These are phyloP conservation scores for Lachancea nothofagi DNA, from an alignment of 805 yeast species.

Conservation along the genomic window DNA sequence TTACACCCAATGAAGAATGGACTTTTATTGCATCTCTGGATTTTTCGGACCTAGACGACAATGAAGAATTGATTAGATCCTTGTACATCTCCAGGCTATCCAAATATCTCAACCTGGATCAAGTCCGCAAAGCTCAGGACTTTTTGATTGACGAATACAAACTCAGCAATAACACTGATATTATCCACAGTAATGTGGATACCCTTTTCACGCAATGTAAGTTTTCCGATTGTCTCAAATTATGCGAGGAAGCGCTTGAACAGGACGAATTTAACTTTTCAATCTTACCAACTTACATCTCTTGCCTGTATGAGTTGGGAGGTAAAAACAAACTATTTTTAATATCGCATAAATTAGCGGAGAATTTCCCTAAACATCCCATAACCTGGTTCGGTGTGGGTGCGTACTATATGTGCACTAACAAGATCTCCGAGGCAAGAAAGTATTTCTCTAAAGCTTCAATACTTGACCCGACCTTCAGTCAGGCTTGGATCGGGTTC, in stretches of 20 bases:
- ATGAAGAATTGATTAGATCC: constrained; percentile 71
- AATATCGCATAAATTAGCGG: constrained; percentile 80
- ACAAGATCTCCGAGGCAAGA: constrained; percentile 75
- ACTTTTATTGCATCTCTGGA: constrained; percentile 62
- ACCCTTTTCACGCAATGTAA: constrained; percentile 67
- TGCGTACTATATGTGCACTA: constrained; percentile 73
- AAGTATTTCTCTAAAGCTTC: constrained; percentile 86
- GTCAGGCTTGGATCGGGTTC: constrained; percentile 96
- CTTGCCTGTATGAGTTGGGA: constrained; percentile 80
- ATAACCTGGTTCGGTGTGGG: constrained; percentile 93
- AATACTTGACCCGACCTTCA: constrained; percentile 78
- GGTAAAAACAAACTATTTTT: constrained; percentile 75
- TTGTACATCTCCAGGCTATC: constrained; percentile 72
- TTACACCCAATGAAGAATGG: constrained; percentile 87
- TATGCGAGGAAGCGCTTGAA: constrained; percentile 56
- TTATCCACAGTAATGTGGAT: constrained; percentile 65
- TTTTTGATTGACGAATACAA: constrained; percentile 67
- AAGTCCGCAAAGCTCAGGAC: constrained; percentile 59
- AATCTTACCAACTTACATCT: constrained; percentile 69
- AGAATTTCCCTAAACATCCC: constrained; percentile 71
- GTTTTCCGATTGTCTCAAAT: constrained; percentile 65
- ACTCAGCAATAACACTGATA: constrained; percentile 62
- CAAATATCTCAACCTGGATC: constrained; percentile 57
- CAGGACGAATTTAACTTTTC: constrained; percentile 68
- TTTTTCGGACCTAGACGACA: constrained; percentile 57